Conservation (phyloP, 352 stramenopile species). For the Phytophthora rubi region DNA sequence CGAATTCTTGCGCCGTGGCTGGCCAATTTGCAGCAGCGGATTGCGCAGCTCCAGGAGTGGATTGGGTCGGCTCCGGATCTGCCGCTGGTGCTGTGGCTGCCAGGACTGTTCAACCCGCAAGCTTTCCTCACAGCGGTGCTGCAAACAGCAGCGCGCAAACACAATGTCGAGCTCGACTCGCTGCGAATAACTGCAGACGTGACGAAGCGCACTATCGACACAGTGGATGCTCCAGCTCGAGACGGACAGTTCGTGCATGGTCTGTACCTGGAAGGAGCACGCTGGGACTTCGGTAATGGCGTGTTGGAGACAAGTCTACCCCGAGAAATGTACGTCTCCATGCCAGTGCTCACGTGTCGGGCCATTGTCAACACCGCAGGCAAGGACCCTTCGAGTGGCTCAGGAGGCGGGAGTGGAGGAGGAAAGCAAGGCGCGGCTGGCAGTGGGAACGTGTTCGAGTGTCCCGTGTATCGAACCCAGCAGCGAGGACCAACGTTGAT, state of each 20-base stretch:
- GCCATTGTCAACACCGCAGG: slow-evolving; percentile 56
- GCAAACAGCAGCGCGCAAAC: slow-evolving; percentile 77
- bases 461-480: slow-evolving; percentile 92
- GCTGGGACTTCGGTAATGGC: slow-evolving; percentile 84
- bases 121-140: slow-evolving; percentile 87
- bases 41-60: slow-evolving; percentile 90
- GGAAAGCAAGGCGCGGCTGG: slow-evolving; percentile 17
- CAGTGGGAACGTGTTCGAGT: slow-evolving; percentile 69
- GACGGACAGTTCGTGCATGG: slow-evolving; percentile 93
- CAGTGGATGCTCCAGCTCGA: slow-evolving; percentile 80
- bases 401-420: slow-evolving; percentile 10
- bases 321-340: slow-evolving; percentile 92
- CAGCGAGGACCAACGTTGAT: slow-evolving; percentile 90
- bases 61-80: slow-evolving; percentile 74
- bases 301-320: slow-evolving; percentile 83
- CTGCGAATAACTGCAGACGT: slow-evolving; percentile 82
- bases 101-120: slow-evolving; percentile 85
- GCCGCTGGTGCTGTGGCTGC: slow-evolving; percentile 85
- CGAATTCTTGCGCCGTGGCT: slow-evolving; percentile 85
- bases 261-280: slow-evolving; percentile 90
- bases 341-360: slow-evolving; percentile 93
- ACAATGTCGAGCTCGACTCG: slow-evolving; percentile 85
- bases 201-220: slow-evolving; percentile 87
- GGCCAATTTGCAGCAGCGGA: slow-evolving; percentile 84
- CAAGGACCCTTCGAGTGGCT: slow-evolving; percentile 41